Conservation (phyloP, 345 rosid genomes). For the Excoecaria cochinchinensis region DNA sequence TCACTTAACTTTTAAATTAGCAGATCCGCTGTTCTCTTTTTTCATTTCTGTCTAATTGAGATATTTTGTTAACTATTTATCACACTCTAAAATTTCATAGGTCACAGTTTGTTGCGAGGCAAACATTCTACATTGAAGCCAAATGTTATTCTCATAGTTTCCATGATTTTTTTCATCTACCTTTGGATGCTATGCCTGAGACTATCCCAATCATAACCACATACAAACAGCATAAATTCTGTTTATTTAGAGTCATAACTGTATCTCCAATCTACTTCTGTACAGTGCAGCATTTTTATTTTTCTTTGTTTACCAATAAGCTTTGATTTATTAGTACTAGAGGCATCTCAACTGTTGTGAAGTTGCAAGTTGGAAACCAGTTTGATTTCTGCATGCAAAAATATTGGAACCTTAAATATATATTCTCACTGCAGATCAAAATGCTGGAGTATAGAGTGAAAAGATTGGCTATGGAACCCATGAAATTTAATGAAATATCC, state of each 20-base stretch:
- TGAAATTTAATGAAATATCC: constrained; percentile 48
- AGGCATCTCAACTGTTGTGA: neutral
- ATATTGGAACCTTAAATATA: neutral
- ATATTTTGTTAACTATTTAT: neutral
- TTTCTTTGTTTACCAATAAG: neutral
- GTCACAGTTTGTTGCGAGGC: neutral
- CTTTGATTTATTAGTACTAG: neutral
- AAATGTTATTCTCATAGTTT: neutral
- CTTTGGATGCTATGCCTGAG: neutral
- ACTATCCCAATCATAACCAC: neutral
- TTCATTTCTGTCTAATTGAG: neutral
- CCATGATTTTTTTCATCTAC: too few species aligned
- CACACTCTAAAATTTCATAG: neutral
- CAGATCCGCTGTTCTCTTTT: neutral
- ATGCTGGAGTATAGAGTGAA: constrained; percentile 65
- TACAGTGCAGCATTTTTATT: too few species aligned
- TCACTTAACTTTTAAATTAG: neutral
- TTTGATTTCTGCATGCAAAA: too few species aligned
- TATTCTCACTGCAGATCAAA: constrained; percentile 47
- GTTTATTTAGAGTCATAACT: neutral
- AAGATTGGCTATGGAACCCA: constrained; percentile 73
- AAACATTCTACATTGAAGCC: neutral
- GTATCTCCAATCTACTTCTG: neutral
- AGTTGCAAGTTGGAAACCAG: neutral
- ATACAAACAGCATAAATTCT: neutral